These are phyloP conservation scores for Amanita thiersii DNA, from an alignment of 768 basidiomycete genomes.

Conservation along the genomic window DNA sequence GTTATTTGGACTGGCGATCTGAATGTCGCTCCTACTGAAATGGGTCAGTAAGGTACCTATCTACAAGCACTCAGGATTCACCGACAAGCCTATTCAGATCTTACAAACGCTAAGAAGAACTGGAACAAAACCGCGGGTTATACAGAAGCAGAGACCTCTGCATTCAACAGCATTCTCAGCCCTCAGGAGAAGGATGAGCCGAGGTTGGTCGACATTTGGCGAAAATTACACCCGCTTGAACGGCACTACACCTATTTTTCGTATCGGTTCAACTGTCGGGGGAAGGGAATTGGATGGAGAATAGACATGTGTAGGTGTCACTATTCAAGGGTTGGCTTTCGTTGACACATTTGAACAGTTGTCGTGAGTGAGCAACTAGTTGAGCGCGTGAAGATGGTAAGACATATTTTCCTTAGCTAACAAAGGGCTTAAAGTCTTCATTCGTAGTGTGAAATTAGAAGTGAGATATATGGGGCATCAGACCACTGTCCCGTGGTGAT, in stretches of 20 bases:
- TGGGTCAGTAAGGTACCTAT: conserved; percentile 32
- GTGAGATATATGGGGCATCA: conserved; percentile 81
- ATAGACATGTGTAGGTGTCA: conserved; percentile 66
- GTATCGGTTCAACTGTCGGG: conserved; percentile 73
- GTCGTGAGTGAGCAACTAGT: conserved; percentile 65
- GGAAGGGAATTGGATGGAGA: conserved; percentile 82
- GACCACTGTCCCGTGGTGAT: conserved; percentile 79
- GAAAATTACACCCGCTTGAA: conserved; percentile 56
- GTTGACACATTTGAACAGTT: conserved; percentile 33
- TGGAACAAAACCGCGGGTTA: conserved; percentile 89
- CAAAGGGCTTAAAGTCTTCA: conserved; percentile 1
- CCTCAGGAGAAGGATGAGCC: conserved; percentile 27
- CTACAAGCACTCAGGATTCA: neutral
- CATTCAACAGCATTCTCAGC: conserved; percentile 61
- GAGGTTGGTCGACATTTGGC: conserved; percentile 76
- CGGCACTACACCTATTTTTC: conserved; percentile 82
- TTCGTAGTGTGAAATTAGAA: conserved; percentile 69
- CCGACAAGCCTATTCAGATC: conserved; percentile 32
- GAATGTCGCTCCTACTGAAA: conserved; percentile 76
- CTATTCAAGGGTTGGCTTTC: neutral
- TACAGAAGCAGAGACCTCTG: conserved; percentile 73
- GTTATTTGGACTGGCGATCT: conserved; percentile 87
- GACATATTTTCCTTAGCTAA: conserved; percentile 5
- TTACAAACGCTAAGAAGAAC: conserved; percentile 60
- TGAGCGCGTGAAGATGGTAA: conserved; percentile 52